Evolutionary conservation across 805 yeast species (phyloP).

Genomic region (Zygosaccharomyces bailii): DNA sequence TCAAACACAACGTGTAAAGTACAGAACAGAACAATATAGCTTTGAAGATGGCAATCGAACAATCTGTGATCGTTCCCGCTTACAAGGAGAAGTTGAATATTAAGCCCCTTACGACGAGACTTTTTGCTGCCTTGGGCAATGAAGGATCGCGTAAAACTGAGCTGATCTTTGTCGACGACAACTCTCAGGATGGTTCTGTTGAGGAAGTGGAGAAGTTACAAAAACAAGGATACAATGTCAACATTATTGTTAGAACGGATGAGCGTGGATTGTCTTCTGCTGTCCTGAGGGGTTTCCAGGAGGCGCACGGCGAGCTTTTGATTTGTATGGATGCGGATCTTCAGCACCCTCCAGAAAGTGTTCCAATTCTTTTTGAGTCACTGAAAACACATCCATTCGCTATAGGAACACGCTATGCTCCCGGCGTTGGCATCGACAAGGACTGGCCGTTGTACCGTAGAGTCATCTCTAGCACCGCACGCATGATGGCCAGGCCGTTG

Average conservation of each 20-base stretch:
- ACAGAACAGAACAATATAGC: slow-evolving; percentile 1
- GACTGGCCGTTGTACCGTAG: slow-evolving; percentile 53
- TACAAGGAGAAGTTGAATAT: slow-evolving; percentile 49
- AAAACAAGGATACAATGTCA: slow-evolving; percentile 46
- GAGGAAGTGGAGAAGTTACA: slow-evolving; percentile 47
- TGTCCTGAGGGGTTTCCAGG: slow-evolving; percentile 46
- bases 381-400: slow-evolving; percentile 44
- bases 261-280: slow-evolving; percentile 52
- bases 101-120: slow-evolving; percentile 46
- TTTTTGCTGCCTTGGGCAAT: slow-evolving; percentile 48
- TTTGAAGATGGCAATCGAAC: slow-evolving; percentile 35
- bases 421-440: slow-evolving; percentile 52
- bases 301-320: slow-evolving; percentile 45
- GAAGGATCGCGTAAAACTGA: slow-evolving; percentile 42
- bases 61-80: slow-evolving; percentile 48
- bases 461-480: slow-evolving; percentile 47
- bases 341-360: slow-evolving; percentile 52
- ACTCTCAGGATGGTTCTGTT: slow-evolving; percentile 50
- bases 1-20: background rate
- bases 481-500: slow-evolving; percentile 47
- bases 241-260: slow-evolving; percentile 47
- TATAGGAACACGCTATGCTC: slow-evolving; percentile 52
- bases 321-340: slow-evolving; percentile 54
- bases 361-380: slow-evolving; percentile 43
- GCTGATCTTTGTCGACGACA: slow-evolving; percentile 50